A percentile compares a stretch with the other conserved stretches of the same genome.
phyloP scores from a whole-genome alignment of 345 rosid genomes.

The Rhodamnia rubescens region DNA sequence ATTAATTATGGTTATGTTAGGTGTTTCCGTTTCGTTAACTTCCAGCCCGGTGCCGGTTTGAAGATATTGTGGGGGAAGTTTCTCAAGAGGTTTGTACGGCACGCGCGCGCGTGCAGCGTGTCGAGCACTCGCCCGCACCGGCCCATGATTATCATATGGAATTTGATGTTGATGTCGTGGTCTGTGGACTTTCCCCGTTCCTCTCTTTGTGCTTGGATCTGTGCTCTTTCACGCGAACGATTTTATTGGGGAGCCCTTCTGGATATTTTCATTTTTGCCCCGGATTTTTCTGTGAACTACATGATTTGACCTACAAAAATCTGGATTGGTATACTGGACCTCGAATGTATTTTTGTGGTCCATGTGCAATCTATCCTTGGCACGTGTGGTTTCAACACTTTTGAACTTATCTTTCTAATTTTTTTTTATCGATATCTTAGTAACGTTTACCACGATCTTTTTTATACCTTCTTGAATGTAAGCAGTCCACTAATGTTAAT shows the following conservation, averaged over 20 bases:
- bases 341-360: not conserved
- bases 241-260: not conserved
- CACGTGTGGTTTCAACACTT: not conserved
- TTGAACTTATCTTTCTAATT: too few species aligned
- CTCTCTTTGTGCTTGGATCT: not conserved
- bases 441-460: not conserved
- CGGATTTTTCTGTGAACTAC: not conserved
- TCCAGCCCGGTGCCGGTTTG: not conserved
- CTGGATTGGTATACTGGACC: not conserved
- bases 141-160: not conserved
- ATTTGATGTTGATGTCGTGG: not conserved
- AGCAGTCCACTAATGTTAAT: not conserved
- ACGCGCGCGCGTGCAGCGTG: not conserved
- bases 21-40: not conserved
- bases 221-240: not conserved
- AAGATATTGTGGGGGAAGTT: not conserved
- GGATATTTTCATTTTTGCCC: not conserved
- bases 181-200: not conserved
- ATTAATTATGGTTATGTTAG: conserved; percentile 4
- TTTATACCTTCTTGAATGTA: not conserved
- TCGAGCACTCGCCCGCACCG: not conserved
- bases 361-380: not conserved
- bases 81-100: too few species aligned
- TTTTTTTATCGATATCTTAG: too few species aligned
- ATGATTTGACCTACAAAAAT: not conserved